phyloP scores from a whole-genome alignment of 2,329 filamentous ascomycete species.

The Colletotrichum viniferum region DNA sequence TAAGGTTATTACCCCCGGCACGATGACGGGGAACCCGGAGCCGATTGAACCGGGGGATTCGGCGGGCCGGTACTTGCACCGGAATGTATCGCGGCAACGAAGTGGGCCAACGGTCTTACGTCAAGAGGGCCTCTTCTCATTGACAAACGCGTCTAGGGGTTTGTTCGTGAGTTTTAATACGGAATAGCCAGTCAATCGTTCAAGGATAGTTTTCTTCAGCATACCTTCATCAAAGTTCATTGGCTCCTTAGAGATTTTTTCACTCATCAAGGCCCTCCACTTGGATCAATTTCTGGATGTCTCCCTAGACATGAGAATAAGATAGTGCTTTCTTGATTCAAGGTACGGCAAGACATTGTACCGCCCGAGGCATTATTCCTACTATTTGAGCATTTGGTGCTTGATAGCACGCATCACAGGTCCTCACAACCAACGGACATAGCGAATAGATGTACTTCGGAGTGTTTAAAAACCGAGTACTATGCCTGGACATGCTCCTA shows the following conservation, averaged over 20 bases:
- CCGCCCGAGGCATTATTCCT: background rate
- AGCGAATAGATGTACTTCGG: too few species aligned
- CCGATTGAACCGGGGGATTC: background rate
- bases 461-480: too few species aligned
- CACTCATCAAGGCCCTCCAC: background rate
- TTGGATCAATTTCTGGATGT: background rate
- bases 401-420: background rate
- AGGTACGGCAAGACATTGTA: too few species aligned
- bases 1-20: background rate
- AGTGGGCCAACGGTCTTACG: background rate
- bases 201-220: rapidly evolving
- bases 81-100: background rate
- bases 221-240: background rate
- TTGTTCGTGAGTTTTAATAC: background rate
- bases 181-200: background rate
- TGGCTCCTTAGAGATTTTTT: background rate
- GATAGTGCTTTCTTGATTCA: background rate
- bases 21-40: background rate
- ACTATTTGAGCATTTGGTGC: background rate
- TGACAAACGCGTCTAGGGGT: background rate
- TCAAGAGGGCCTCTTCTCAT: background rate
- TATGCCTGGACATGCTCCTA: too few species aligned
- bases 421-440: background rate
- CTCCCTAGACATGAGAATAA: background rate
- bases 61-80: background rate